Evolutionary conservation across 768 basidiomycete genomes (phyloP).

Genomic region (Boletus sp.): DNA sequence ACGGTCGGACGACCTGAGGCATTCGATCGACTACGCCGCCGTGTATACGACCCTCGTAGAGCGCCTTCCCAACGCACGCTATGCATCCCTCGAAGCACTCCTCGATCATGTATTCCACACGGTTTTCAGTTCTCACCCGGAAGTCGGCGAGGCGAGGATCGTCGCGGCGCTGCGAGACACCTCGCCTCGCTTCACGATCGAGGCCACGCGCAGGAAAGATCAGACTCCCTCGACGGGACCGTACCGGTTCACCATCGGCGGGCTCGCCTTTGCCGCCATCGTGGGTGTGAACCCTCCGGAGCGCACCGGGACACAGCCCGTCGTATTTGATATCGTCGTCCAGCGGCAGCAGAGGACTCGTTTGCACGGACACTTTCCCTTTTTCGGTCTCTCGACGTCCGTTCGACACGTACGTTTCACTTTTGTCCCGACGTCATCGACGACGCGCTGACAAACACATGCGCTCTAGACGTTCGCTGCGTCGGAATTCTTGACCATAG

Average conservation of each 20-base stretch:
- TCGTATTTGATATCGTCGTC: conserved; percentile 51
- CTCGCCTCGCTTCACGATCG: conserved; percentile 43
- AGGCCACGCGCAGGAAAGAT: conserved; percentile 32
- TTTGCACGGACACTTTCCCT: conserved; percentile 7
- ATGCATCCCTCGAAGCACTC: conserved; percentile 48
- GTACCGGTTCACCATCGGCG: conserved; percentile 29
- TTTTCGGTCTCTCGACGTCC: conserved; percentile 31
- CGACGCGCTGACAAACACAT: not conserved
- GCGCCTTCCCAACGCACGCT: conserved; percentile 25
- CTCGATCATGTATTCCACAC: conserved; percentile 38
- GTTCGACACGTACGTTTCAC: conserved; percentile 16
- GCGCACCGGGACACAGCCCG: conserved; percentile 58
- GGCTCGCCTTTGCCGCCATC: conserved; percentile 51
- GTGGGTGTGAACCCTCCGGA: conserved; percentile 72
- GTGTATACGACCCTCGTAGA: conserved; percentile 31
- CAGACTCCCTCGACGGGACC: conserved; percentile 13
- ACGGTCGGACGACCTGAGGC: conserved; percentile 48
- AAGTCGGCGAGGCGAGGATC: conserved; percentile 40
- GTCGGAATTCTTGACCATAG: conserved; percentile 62
- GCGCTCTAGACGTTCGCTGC: conserved; percentile 42
- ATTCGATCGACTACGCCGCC: conserved; percentile 65
- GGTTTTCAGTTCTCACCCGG: conserved; percentile 36
- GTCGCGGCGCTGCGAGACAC: conserved; percentile 47
- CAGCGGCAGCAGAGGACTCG: not conserved
- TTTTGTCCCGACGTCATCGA: not conserved